Evolutionary conservation across 2,329 filamentous ascomycete genomes (phyloP).

Genomic region (Chrysosporium queenslandicum): DNA sequence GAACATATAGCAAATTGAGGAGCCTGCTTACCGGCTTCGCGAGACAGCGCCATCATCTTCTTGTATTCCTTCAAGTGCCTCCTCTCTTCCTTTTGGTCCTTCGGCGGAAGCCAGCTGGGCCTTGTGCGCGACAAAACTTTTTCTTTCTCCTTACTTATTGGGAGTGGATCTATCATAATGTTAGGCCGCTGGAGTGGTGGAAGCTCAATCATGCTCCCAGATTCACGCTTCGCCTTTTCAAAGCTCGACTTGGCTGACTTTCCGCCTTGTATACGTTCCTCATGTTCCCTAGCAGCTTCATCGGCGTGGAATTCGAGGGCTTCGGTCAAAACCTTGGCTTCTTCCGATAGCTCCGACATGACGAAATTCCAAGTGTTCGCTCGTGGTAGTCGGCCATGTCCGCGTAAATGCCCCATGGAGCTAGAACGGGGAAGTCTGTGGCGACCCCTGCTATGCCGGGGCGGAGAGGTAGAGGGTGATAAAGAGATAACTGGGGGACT

Average conservation of each 20-base stretch:
- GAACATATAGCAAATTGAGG: background rate
- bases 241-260: conserved; percentile 29
- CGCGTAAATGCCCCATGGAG: conserved; percentile 24
- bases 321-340: conserved; percentile 51
- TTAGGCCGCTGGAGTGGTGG: conserved; percentile 53
- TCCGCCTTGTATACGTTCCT: conserved; percentile 41
- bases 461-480: conserved; percentile 26
- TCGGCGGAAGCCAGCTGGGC: conserved; percentile 58
- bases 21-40: conserved; percentile 43
- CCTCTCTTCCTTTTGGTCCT: conserved; percentile 78
- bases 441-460: conserved; percentile 18
- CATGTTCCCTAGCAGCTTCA: conserved; percentile 37
- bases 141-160: conserved; percentile 57
- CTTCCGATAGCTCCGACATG: conserved; percentile 49
- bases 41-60: conserved; percentile 54
- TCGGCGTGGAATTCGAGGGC: conserved; percentile 50
- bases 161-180: conserved; percentile 55
- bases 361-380: conserved; percentile 52
- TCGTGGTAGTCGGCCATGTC: conserved; percentile 30
- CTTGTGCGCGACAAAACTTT: conserved; percentile 55
- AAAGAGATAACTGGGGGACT: conserved; percentile 21
- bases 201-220: conserved; percentile 40
- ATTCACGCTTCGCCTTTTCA: conserved; percentile 29
- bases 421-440: conserved; percentile 27
- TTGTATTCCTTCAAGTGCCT: conserved; percentile 68